These are phyloP conservation scores for Picea glauca DNA, from an alignment of 75 land plant species.

Conservation along the genomic window DNA sequence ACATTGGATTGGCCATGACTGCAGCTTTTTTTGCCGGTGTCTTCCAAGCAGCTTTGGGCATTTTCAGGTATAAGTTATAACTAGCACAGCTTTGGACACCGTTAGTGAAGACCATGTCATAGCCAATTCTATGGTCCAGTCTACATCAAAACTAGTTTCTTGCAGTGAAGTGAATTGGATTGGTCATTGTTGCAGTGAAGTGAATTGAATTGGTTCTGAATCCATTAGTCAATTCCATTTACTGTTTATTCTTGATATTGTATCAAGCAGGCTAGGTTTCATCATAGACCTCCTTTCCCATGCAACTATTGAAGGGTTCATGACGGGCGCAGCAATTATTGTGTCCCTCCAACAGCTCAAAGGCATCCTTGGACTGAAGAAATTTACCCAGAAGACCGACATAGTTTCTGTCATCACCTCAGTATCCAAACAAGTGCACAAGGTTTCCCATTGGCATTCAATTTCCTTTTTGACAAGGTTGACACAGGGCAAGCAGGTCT, in stretches of 20 bases:
- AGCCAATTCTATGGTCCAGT: too few relatives aligned
- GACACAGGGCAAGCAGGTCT: not conserved
- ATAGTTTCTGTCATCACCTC: constrained; percentile 37
- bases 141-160: too few relatives aligned
- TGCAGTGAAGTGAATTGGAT: too few relatives aligned
- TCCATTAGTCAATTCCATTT: too few relatives aligned
- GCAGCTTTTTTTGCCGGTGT: constrained; percentile 72
- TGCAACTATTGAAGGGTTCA: constrained; percentile 36
- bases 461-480: not conserved
- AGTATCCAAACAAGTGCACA: constrained; percentile 22
- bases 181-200: too few relatives aligned
- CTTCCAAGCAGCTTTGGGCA: constrained; percentile 58
- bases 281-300: constrained; percentile 41
- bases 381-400: constrained; percentile 27
- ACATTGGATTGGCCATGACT: constrained; percentile 57
- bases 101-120: too few relatives aligned
- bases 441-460: constrained; percentile 19
- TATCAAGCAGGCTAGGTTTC: constrained; percentile 35
- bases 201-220: too few relatives aligned
- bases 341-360: constrained; percentile 38
- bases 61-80: constrained; percentile 34
- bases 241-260: too few relatives aligned
- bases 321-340: constrained; percentile 38
- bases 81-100: too few relatives aligned
- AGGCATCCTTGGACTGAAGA: constrained; percentile 31